A percentile compares a stretch with the other conserved stretches of the same genome.
phyloP scores from a whole-genome alignment of 352 stramenopile genomes.

The Phytopythium delawarense region DNA sequence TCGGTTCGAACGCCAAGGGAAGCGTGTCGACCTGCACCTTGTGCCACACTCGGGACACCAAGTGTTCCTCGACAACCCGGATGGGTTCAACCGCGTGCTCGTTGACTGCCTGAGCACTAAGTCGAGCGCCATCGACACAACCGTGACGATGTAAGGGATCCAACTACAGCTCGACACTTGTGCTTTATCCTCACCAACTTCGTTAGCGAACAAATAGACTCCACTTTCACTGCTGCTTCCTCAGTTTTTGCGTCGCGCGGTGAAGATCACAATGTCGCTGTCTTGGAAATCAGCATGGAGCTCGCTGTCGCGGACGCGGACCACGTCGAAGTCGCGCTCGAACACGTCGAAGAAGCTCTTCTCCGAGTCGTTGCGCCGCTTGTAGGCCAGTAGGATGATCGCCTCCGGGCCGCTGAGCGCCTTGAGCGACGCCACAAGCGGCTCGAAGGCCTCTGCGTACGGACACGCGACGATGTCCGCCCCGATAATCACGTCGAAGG shows the following conservation, averaged over 20 bases:
- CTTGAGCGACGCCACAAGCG: slow-evolving; percentile 47
- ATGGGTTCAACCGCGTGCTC: slow-evolving; percentile 60
- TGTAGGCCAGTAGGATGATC: slow-evolving; percentile 71
- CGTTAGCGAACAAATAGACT: not conserved
- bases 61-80: slow-evolving; percentile 81
- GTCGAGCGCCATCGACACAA: slow-evolving; percentile 14
- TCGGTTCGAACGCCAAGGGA: slow-evolving; percentile 28
- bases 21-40: slow-evolving; percentile 43
- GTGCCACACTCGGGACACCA: slow-evolving; percentile 70
- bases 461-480: slow-evolving; percentile 83
- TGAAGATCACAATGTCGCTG: slow-evolving; percentile 62
- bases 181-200: not conserved
- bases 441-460: slow-evolving; percentile 65
- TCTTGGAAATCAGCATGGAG: slow-evolving; percentile 67
- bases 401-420: slow-evolving; percentile 36
- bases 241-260: slow-evolving; percentile 26
- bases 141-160: not conserved
- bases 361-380: slow-evolving; percentile 64
- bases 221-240: not conserved
- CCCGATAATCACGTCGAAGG: slow-evolving; percentile 71
- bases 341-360: slow-evolving; percentile 59
- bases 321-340: slow-evolving; percentile 41
- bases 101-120: slow-evolving; percentile 30
- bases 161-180: not conserved
- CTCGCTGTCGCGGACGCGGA: slow-evolving; percentile 31